Evolutionary conservation across 2,329 filamentous ascomycete species (phyloP).

Genomic region (Trichoderma arundinaceum): DNA sequence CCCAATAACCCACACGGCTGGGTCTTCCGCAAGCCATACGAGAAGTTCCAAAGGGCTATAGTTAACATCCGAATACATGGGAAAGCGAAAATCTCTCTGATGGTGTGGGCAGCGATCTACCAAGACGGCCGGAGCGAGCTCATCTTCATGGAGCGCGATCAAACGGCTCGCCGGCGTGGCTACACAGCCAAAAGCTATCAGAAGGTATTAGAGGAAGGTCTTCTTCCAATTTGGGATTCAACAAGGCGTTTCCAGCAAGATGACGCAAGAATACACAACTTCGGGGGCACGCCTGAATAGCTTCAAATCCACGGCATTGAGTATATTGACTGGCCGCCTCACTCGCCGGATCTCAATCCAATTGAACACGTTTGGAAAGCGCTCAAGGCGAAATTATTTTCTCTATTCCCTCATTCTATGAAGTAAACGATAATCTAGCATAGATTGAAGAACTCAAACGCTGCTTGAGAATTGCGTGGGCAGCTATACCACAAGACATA

Average conservation of each 20-base stretch:
- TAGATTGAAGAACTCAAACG: background rate
- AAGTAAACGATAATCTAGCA: background rate
- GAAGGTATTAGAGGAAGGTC: background rate
- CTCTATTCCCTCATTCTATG: background rate
- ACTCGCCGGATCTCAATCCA: background rate
- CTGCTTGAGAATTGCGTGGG: background rate
- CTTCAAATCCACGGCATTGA: background rate
- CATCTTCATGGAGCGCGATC: background rate
- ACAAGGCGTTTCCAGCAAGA: background rate
- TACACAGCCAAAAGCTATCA: conserved; percentile 3
- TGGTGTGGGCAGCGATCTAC: conserved; percentile 3
- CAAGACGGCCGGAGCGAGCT: background rate
- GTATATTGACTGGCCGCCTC: background rate
- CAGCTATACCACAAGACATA: background rate
- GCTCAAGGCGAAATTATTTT: background rate
- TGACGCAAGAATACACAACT: background rate
- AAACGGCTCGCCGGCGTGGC: background rate
- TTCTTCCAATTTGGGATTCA: background rate
- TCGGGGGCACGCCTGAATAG: background rate
- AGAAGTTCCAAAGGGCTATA: background rate
- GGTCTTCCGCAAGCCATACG: background rate
- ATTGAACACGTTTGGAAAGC: conserved; percentile 1
- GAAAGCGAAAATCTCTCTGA: conserved; percentile 6
- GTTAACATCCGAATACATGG: background rate
- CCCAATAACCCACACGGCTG: background rate